Evolutionary conservation across 2,329 filamentous ascomycete species (phyloP).

Genomic region (Penicillium brevicompactum): DNA sequence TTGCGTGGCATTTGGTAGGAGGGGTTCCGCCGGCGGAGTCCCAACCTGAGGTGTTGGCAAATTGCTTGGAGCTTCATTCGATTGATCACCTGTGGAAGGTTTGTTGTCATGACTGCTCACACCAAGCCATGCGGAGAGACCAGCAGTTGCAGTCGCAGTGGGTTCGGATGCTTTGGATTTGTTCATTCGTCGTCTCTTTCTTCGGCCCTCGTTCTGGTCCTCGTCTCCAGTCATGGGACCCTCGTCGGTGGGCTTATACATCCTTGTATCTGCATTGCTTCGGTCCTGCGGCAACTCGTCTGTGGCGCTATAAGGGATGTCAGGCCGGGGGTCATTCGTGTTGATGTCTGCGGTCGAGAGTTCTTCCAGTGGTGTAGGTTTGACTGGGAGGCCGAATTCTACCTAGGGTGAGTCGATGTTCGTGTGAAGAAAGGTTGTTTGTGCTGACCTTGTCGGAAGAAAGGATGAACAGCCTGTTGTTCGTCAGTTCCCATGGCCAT

Average conservation of each 20-base stretch:
- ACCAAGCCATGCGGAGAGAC: constrained; percentile 21
- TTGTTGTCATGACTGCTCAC: not conserved
- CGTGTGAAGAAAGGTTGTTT: not conserved
- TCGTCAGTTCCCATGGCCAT: constrained; percentile 44
- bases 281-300: not conserved
- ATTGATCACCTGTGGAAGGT: not conserved
- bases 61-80: not conserved
- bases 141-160: constrained; percentile 5
- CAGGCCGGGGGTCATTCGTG: not conserved
- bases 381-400: constrained; percentile 21
- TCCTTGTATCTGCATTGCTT: not conserved
- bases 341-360: not conserved
- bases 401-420: not conserved
- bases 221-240: constrained; percentile 20
- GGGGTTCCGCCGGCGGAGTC: constrained; percentile 2
- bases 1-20: not conserved
- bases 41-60: not conserved
- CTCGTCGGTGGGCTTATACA: not conserved
- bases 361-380: constrained; percentile 5
- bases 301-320: not conserved
- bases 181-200: constrained; percentile 40
- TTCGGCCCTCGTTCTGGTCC: constrained; percentile 35
- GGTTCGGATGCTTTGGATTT: constrained; percentile 13
- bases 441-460: constrained; percentile 43
- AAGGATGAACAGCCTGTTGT: constrained; percentile 44